Evolutionary conservation across 768 basidiomycete genomes (phyloP).

Genomic region (Termitomyces sp.): DNA sequence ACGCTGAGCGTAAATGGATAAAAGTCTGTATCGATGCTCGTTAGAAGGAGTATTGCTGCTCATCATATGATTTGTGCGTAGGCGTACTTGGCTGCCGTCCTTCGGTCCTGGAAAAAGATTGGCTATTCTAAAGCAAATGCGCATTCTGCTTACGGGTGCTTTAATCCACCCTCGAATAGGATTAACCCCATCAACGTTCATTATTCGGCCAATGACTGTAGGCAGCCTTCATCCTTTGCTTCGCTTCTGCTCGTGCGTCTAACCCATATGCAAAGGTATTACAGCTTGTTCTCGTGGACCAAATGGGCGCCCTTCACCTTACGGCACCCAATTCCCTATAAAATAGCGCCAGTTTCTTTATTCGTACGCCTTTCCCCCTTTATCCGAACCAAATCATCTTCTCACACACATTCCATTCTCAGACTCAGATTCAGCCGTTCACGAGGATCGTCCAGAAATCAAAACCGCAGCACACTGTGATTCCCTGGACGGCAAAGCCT

Average conservation of each 20-base stretch:
- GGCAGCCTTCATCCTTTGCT: background rate
- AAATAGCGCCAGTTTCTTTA: constrained; percentile 21
- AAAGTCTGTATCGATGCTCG: constrained; percentile 10
- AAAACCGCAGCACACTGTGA: constrained; percentile 42
- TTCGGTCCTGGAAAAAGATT: constrained; percentile 27
- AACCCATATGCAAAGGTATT: constrained; percentile 14
- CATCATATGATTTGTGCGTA: background rate
- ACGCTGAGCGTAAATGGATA: constrained; percentile 22
- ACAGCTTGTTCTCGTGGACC: constrained; percentile 21
- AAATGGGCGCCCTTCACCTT: constrained; percentile 18
- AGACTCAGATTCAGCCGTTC: constrained; percentile 37
- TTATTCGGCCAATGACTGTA: constrained; percentile 21
- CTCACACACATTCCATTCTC: background rate
- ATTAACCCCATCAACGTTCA: constrained; percentile 23
- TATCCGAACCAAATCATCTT: background rate
- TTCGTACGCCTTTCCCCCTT: constrained; percentile 10
- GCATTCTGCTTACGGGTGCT: background rate
- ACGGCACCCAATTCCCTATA: constrained; percentile 23
- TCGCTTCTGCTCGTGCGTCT: background rate
- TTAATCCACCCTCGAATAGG: constrained; percentile 6
- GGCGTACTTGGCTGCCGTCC: constrained; percentile 21
- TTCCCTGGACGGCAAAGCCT: constrained; percentile 43
- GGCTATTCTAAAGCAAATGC: constrained; percentile 44
- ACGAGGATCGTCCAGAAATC: constrained; percentile 42
- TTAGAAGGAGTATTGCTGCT: background rate